phyloP scores from a whole-genome alignment of 176 grass and related monocot species.

The Triticum aestivum region IWGSC_CS_RefSeq_v2.1 NC_057797.1:691971410-691971909 shows the following conservation, averaged over 20 bases:
- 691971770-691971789: conserved; percentile 82
- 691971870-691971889: conserved; percentile 90
- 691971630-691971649: conserved; percentile 79
- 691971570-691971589: conserved; percentile 80
- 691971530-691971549: conserved; percentile 76
- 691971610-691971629: conserved; percentile 86
- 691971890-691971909: conserved; percentile 60
- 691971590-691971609: conserved; percentile 74
- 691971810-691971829: conserved; percentile 66
- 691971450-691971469: conserved; percentile 72
- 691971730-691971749: conserved; percentile 77
- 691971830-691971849: conserved; percentile 73
- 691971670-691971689: conserved; percentile 86
- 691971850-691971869: conserved; percentile 83
- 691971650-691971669: conserved; percentile 86
- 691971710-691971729: conserved; percentile 84
- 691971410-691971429: conserved; percentile 94
- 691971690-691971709: conserved; percentile 86
- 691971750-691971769: conserved; percentile 67
- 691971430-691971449: conserved; percentile 81
- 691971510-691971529: conserved; percentile 82
- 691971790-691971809: conserved; percentile 61
- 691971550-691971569: conserved; percentile 60
- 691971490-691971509: conserved; percentile 86
- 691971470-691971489: conserved; percentile 52